Base-by-base conservation (phyloP, 345 rosid species). In the Gynandropsis gynandra region DNA sequence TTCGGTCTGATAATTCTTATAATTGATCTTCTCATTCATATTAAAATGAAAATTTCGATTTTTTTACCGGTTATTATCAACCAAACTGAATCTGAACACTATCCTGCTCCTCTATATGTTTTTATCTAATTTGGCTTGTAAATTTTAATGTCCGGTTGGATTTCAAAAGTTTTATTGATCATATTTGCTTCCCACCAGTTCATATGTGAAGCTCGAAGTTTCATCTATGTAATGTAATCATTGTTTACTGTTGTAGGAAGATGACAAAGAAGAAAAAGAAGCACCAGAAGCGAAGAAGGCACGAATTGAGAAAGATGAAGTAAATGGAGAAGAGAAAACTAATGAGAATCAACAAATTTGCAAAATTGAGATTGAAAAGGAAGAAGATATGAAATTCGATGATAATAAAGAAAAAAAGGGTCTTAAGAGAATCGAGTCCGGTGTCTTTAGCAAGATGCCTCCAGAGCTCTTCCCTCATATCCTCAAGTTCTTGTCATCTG, bases 401-500 rank as follows among this genome's bases (percentile, higher is more conserved):
- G 21, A 4, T 56, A 56, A 35, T 12, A 54, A 47, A 33, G 56
- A 33, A 32, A 59, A 44, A 52, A 54, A 16, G 36, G 48, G 16
- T 27, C 61, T 54, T 18, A 66, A 63, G 67, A 75, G 87, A 51
- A 78, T 78, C 44, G 85, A 75, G 63, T 76, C 64, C 47, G 96
- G 96, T 21, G 75, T 74, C 33, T 72, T 89, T 40, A 73, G 80
- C 82, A 77, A 75, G 59, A 76, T 89, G 40, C 96, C 98, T 34
- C 74, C 85, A 0, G 96, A 89, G 69, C 66, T 89, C 9, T 86
- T 83, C 65, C 74, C 76, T 16, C 90, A 83, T 56, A 80, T 89
- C 56, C 87, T 89, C 65, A 89, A 89, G 72, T 89, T 83, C 57
- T 83, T 89, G 17, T 86, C 98, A 9, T 89, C 96, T 20, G 98